These are phyloP conservation scores for Fusarium torulosum DNA, from an alignment of 2,329 filamentous ascomycete genomes.

Conservation along the genomic window DNA sequence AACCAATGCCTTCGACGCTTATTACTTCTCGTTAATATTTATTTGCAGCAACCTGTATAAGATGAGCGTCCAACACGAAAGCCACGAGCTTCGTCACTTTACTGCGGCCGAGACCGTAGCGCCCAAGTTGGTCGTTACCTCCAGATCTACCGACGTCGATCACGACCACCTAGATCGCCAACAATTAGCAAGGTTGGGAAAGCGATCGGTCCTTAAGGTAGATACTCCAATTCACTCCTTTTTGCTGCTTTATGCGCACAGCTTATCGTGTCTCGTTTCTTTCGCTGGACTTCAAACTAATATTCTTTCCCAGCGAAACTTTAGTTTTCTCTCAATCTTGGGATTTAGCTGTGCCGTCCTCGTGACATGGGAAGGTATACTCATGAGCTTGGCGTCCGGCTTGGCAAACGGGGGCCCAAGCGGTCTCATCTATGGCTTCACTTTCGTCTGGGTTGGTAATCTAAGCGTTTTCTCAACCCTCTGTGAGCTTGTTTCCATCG, in stretches of 20 bases:
- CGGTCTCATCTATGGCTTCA: slow-evolving; percentile 64
- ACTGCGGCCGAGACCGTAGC: background rate
- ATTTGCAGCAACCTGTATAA: background rate
- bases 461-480: slow-evolving; percentile 40
- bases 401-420: slow-evolving; percentile 39
- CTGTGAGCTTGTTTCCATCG: slow-evolving; percentile 40
- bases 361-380: slow-evolving; percentile 44
- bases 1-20: too few species aligned
- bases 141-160: too few species aligned
- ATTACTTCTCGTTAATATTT: too few species aligned
- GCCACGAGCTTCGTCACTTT: background rate
- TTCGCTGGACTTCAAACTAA: too few species aligned
- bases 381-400: slow-evolving; percentile 40
- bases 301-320: slow-evolving; percentile 35
- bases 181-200: slow-evolving; percentile 32
- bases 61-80: background rate
- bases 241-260: too few species aligned
- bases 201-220: slow-evolving; percentile 44
- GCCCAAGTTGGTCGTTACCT: background rate
- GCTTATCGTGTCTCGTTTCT: fast-evolving
- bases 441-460: slow-evolving; percentile 63
- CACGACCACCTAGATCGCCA: background rate
- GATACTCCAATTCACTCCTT: background rate
- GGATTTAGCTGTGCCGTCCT: slow-evolving; percentile 44
- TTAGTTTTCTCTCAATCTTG: slow-evolving; percentile 40